Evolutionary conservation across 2,329 filamentous ascomycete species (phyloP).

Genomic region (Plectosphaerella cucumerina): DNA sequence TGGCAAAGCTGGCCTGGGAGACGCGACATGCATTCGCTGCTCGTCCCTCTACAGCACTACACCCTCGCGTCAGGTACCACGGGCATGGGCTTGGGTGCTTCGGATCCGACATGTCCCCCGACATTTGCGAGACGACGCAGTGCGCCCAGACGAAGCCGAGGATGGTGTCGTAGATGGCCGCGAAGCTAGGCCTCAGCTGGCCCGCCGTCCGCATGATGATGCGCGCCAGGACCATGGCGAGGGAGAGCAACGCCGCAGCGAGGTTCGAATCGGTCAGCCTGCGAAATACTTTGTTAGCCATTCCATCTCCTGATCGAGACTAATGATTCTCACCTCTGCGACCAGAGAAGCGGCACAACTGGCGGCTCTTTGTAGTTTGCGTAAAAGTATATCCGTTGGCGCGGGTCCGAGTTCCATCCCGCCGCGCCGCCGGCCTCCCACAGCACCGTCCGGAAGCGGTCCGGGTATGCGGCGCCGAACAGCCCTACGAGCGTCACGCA

Average conservation of each 20-base stretch:
- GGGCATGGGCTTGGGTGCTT: constrained; percentile 17
- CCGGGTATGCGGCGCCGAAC: constrained; percentile 18
- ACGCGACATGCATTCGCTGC: background rate
- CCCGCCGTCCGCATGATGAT: constrained; percentile 14
- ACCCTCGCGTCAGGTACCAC: constrained; percentile 20
- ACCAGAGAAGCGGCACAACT: constrained; percentile 21
- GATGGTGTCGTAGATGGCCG: constrained; percentile 20
- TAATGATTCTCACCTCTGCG: constrained; percentile 15
- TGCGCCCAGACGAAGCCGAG: constrained; percentile 21
- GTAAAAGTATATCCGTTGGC: constrained; percentile 22
- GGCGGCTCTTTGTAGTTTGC: constrained; percentile 24
- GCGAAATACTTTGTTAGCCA: too few relatives aligned
- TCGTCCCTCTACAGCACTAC: background rate
- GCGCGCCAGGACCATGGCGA: constrained; percentile 20
- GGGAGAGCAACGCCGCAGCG: constrained; percentile 22
- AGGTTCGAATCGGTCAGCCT: constrained; percentile 23
- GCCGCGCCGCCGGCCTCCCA: constrained; percentile 22
- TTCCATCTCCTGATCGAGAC: too few relatives aligned
- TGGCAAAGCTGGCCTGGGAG: constrained; percentile 2
- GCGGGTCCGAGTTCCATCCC: constrained; percentile 25
- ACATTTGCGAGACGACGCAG: constrained; percentile 14
- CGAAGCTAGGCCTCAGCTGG: constrained; percentile 16
- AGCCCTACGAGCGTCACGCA: constrained; percentile 8
- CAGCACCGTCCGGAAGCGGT: constrained; percentile 16
- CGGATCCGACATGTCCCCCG: constrained; percentile 18